phyloP scores from a whole-genome alignment of 2,329 filamentous ascomycete genomes.

The Balansia obtecta region DNA sequence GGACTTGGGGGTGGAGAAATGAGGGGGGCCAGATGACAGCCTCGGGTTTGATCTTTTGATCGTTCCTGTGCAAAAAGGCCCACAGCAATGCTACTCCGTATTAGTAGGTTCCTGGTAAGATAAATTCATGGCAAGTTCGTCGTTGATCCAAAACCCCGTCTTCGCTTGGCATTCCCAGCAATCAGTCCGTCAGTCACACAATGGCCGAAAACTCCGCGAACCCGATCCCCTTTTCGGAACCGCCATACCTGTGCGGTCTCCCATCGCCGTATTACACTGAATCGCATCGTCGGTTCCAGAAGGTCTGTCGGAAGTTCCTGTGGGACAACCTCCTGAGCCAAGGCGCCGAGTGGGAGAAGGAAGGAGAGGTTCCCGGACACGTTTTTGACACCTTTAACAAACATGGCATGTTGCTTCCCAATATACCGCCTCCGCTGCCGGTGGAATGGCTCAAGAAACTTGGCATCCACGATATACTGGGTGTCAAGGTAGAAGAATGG shows the following conservation, averaged over 20 bases:
- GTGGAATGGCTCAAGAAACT: slow-evolving; percentile 47
- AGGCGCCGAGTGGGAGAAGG: slow-evolving; percentile 52
- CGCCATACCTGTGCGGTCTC: slow-evolving; percentile 55
- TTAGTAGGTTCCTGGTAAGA: too few species aligned
- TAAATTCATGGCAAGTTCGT: neutral
- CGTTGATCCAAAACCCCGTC: neutral
- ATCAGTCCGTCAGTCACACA: neutral
- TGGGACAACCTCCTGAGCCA: slow-evolving; percentile 44
- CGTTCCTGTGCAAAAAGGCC: too few species aligned
- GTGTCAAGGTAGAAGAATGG: slow-evolving; percentile 33
- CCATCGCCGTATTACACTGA: slow-evolving; percentile 53
- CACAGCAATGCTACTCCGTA: too few species aligned
- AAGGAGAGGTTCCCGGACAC: slow-evolving; percentile 34
- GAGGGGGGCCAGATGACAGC: too few species aligned
- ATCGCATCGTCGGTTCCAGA: slow-evolving; percentile 45
- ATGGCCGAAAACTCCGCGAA: slow-evolving; percentile 4
- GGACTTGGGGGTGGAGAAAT: too few species aligned
- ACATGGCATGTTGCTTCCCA: slow-evolving; percentile 26
- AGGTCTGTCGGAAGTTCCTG: slow-evolving; percentile 44
- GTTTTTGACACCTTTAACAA: slow-evolving; percentile 25
- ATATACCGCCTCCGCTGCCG: slow-evolving; percentile 36
- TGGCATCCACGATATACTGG: slow-evolving; percentile 17
- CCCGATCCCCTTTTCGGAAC: slow-evolving; percentile 53
- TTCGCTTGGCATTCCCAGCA: too few species aligned
- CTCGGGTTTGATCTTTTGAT: too few species aligned